Percentiles rank a stretch among this genome's conserved stretches.
These are phyloP conservation scores for Rhodomyrtus tomentosa DNA, from an alignment of 345 rosid genomes.

Conservation along the genomic window DNA sequence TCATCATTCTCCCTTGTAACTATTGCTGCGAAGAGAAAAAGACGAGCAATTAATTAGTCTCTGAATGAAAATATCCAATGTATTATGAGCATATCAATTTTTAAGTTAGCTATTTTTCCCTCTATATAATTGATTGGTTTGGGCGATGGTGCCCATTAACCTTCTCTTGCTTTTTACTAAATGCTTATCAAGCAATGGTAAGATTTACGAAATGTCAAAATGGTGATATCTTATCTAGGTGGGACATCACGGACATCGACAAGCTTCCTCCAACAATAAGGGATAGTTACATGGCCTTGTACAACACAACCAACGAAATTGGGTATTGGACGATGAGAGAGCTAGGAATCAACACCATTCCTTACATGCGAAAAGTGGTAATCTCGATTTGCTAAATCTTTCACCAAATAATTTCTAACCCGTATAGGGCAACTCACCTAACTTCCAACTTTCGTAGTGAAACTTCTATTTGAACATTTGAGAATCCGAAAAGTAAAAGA, in stretches of 20 bases:
- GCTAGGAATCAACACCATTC: slow-evolving; percentile 2
- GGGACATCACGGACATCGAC: slow-evolving; percentile 4
- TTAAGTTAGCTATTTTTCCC: background rate
- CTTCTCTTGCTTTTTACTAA: background rate
- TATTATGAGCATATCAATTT: background rate
- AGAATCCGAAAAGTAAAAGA: background rate
- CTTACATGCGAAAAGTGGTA: slow-evolving; percentile 2
- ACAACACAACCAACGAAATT: slow-evolving; percentile 5
- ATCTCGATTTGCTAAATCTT: background rate
- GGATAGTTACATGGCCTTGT: background rate
- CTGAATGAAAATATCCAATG: background rate
- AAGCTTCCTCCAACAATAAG: slow-evolving; percentile 7
- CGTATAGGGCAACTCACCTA: background rate
- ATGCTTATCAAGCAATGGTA: background rate
- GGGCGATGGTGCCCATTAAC: background rate
- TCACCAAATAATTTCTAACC: background rate
- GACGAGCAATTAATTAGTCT: background rate
- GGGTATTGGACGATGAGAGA: slow-evolving; percentile 2
- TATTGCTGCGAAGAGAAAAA: background rate
- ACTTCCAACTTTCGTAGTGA: background rate
- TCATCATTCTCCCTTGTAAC: background rate
- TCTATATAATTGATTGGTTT: background rate
- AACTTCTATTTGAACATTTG: background rate
- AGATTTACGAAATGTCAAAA: background rate
- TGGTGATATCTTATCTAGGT: background rate